phyloP scores from a whole-genome alignment of 192 early-diverging fungal species.

The Cetraspora pellucida region DNA sequence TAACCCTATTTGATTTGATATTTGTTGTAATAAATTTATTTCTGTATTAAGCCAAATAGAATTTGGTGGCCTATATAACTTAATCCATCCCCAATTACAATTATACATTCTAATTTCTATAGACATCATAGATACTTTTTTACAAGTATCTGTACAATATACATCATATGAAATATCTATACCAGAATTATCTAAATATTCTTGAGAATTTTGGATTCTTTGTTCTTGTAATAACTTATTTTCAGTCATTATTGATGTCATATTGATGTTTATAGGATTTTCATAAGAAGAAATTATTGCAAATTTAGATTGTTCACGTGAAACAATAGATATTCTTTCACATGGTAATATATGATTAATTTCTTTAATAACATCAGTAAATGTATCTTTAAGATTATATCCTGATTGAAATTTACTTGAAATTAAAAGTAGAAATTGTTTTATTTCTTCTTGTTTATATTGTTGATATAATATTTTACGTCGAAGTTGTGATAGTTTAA shows the following conservation, averaged over 20 bases:
- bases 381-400: slow-evolving; percentile 36
- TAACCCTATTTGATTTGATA: slow-evolving; percentile 46
- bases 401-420: slow-evolving; percentile 42
- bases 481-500: slow-evolving; percentile 51
- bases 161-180: background rate
- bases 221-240: background rate
- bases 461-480: slow-evolving; percentile 45
- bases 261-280: background rate
- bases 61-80: slow-evolving; percentile 36
- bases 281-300: background rate
- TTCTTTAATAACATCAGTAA: slow-evolving; percentile 40
- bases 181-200: background rate
- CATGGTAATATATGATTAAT: slow-evolving; percentile 43
- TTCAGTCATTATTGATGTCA: too few relatives aligned
- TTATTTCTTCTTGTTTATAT: slow-evolving; percentile 41
- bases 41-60: slow-evolving; percentile 41
- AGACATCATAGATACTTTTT: slow-evolving; percentile 36
- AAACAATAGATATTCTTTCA: slow-evolving; percentile 40
- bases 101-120: slow-evolving; percentile 38
- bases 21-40: slow-evolving; percentile 46
- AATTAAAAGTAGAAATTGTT: slow-evolving; percentile 45
- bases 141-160: slow-evolving; percentile 22
- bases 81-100: slow-evolving; percentile 44
- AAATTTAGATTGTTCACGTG: slow-evolving; percentile 15
- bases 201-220: too few relatives aligned